Percentiles rank a stretch among this genome's conserved stretches.
phyloP scores from a whole-genome alignment of 2,329 filamentous ascomycete genomes.

The Sporothrix pallida region DNA sequence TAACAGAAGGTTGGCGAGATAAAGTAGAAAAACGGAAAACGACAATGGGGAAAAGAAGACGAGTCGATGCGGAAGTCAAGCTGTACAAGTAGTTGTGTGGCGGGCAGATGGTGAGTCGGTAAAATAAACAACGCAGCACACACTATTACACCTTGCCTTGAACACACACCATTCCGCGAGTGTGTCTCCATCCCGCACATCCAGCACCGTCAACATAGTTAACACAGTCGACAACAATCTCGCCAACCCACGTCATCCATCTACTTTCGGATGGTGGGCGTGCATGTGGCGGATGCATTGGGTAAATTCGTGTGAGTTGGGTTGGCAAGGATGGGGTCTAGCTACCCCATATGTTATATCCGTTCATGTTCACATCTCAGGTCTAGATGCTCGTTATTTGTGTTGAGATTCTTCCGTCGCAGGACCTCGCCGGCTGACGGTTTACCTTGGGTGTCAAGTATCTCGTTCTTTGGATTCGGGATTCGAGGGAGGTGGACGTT shows the following conservation, averaged over 20 bases:
- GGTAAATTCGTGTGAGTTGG: neutral
- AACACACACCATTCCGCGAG: too few relatives aligned
- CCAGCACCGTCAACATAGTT: neutral
- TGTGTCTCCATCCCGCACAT: neutral
- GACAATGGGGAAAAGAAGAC: too few relatives aligned
- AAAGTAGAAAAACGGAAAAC: neutral
- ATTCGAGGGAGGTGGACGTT: neutral
- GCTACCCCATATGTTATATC: neutral
- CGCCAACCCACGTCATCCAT: neutral
- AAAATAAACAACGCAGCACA: conserved; percentile 3
- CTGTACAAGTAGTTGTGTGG: neutral
- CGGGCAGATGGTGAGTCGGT: too few relatives aligned
- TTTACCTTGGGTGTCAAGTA: too few relatives aligned
- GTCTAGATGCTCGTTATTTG: neutral
- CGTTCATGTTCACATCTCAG: neutral
- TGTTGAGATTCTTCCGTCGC: too few relatives aligned
- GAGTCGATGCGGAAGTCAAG: too few relatives aligned
- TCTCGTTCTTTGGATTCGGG: too few relatives aligned
- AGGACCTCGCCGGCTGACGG: neutral
- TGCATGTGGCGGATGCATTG: conserved; percentile 10
- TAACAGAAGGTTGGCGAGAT: neutral
- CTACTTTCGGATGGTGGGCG: conserved; percentile 11
- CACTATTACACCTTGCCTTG: neutral
- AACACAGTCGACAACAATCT: too few relatives aligned
- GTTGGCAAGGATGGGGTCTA: neutral